Conservation (phyloP, 768 basidiomycete species). For the Lactarius akahatsu region DNA sequence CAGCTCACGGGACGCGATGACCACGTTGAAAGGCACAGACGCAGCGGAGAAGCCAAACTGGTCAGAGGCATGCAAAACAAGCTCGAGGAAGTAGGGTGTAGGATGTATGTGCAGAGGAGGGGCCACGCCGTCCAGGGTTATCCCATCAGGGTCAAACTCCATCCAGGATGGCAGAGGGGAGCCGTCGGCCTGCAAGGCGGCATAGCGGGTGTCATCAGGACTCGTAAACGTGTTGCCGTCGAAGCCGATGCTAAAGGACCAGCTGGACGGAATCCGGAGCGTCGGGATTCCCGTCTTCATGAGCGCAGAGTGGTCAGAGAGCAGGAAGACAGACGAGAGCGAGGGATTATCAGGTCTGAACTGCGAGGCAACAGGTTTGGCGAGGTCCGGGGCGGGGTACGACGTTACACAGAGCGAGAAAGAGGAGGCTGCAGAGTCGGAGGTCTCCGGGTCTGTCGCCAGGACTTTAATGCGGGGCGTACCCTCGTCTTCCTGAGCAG, state of each 20-base stretch:
- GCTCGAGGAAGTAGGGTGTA: conserved; percentile 45
- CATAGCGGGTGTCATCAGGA: conserved; percentile 55
- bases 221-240: conserved; percentile 58
- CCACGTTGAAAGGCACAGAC: conserved; percentile 59
- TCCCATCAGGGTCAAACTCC: conserved; percentile 57
- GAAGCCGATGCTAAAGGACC: conserved; percentile 92
- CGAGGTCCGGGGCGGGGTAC: conserved; percentile 52
- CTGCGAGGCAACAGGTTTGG: conserved; percentile 55
- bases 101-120: conserved; percentile 48
- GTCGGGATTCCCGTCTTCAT: conserved; percentile 45
- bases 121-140: conserved; percentile 78
- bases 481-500: conserved; percentile 61
- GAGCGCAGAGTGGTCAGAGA: conserved; percentile 61
- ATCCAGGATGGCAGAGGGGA: conserved; percentile 75
- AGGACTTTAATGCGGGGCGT: conserved; percentile 58
- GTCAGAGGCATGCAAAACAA: conserved; percentile 70
- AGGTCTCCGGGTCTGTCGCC: conserved; percentile 54
- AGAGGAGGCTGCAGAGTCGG: conserved; percentile 46
- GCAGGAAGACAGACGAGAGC: conserved; percentile 73
- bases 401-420: conserved; percentile 60
- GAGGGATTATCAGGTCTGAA: conserved; percentile 60
- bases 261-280: conserved; percentile 71
- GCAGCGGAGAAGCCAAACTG: conserved; percentile 67
- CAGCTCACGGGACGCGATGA: conserved; percentile 69
- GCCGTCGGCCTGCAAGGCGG: conserved; percentile 63